Percentiles rank a stretch among this genome's conserved stretches.
These are phyloP conservation scores for Eucalyptus sp. DNA, from an alignment of 345 rosid genomes.

Conservation along the genomic window DNA sequence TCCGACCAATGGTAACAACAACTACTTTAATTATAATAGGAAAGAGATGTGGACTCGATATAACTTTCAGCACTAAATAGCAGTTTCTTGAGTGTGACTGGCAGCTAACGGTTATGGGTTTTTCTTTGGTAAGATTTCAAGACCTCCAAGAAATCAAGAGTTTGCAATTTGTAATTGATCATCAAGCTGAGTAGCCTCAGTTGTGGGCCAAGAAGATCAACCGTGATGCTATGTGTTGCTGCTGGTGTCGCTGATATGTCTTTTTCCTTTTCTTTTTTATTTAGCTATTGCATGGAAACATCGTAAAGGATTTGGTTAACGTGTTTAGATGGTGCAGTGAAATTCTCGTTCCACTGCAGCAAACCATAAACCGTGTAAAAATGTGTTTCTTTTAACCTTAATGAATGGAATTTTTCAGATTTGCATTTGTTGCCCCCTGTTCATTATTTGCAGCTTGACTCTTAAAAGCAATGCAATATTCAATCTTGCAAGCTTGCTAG, in stretches of 20 bases:
- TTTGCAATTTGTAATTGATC: fast-evolving
- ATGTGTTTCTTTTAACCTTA: background rate
- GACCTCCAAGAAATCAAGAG: too few relatives aligned
- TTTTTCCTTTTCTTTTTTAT: too few relatives aligned
- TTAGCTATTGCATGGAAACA: too few relatives aligned
- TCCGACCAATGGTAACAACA: fast-evolving
- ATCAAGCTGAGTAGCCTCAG: too few relatives aligned
- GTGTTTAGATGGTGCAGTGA: background rate
- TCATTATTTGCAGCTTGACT: background rate
- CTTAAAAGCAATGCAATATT: background rate
- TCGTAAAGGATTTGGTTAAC: too few relatives aligned
- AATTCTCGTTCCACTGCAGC: fast-evolving
- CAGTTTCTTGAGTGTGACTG: too few relatives aligned
- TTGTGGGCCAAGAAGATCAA: too few relatives aligned
- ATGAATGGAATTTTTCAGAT: background rate
- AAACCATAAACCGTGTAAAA: background rate
- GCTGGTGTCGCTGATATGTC: fast-evolving
- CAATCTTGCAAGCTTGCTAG: background rate
- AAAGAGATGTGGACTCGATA: background rate
- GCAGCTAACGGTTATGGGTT: fast-evolving
- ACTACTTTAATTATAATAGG: background rate
- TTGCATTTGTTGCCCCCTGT: background rate
- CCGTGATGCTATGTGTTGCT: fast-evolving
- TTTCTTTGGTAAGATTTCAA: too few relatives aligned
- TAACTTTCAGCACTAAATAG: background rate